Conservation (phyloP, 202 grass and related monocot genomes). For the Schoenoplectus tabernaemontani region DNA sequence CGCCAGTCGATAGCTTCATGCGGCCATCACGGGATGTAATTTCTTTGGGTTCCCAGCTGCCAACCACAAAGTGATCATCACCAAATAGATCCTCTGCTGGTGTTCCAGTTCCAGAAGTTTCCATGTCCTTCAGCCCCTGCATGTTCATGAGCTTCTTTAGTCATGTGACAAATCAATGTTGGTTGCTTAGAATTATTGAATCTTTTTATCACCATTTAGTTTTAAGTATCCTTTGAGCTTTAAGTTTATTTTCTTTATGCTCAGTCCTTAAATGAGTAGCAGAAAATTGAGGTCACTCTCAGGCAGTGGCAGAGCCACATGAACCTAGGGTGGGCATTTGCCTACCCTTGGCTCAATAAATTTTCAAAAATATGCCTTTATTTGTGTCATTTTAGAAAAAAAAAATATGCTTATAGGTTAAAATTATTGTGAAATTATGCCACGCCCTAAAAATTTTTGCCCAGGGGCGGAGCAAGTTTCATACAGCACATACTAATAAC, state of each 20-base stretch:
- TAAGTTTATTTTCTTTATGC: neutral
- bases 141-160: conserved; percentile 16
- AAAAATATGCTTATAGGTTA: no score
- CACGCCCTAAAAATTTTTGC: no score
- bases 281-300: neutral
- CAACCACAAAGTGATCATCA: conserved; percentile 83
- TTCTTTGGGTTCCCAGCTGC: conserved; percentile 68
- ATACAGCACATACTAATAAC: conserved; percentile 2
- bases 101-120: conserved; percentile 37
- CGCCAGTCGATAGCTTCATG: conserved; percentile 57
- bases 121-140: conserved; percentile 48
- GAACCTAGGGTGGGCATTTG: no score
- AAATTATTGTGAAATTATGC: no score
- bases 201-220: neutral
- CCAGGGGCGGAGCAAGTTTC: no score
- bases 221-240: neutral
- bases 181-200: neutral
- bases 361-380: no score
- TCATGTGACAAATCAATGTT: neutral
- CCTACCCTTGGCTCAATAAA: no score
- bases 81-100: conserved; percentile 54
- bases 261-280: neutral
- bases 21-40: conserved; percentile 77
- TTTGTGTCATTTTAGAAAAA: no score
- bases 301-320: neutral